Percentiles rank a stretch among this genome's conserved stretches.
Conservation (phyloP, 306 rosid species). For the Cicer arietinum region DNA sequence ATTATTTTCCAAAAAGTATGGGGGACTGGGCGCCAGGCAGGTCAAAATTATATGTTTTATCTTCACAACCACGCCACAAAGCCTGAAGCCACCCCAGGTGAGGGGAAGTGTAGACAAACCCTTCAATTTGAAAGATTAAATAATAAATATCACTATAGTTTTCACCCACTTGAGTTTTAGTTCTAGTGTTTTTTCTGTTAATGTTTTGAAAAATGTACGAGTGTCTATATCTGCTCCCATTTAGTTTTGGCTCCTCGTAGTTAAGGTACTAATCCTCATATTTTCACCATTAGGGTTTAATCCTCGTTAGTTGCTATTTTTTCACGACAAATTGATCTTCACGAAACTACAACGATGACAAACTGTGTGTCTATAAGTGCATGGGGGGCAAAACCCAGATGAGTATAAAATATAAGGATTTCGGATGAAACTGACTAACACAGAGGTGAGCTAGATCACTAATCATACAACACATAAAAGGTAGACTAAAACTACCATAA, state of each 20-base stretch:
- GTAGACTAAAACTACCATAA: conserved; percentile 30
- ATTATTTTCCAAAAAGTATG: background rate
- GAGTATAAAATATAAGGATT: conserved; percentile 8
- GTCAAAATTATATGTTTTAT: background rate
- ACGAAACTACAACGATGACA: background rate
- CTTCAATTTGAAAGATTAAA: background rate
- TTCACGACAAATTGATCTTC: background rate
- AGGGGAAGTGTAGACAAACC: background rate
- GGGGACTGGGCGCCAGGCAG: background rate
- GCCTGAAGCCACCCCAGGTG: conserved; percentile 12
- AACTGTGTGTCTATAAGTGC: background rate
- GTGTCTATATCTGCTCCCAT: conserved; percentile 2
- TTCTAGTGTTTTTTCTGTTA: background rate
- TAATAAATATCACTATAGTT: background rate
- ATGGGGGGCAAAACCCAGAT: background rate
- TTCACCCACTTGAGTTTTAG: background rate
- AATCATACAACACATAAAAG: conserved; percentile 42
- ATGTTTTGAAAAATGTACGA: background rate
- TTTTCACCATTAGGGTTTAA: conserved; percentile 7
- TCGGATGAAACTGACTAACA: background rate
- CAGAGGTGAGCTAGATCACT: conserved; percentile 4
- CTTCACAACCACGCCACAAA: background rate
- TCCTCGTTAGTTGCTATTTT: background rate
- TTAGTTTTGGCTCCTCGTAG: conserved; percentile 3
- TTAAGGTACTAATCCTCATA: background rate